Base-by-base conservation (phyloP, 331 rosid genomes). In the Acacia concinna region DNA sequence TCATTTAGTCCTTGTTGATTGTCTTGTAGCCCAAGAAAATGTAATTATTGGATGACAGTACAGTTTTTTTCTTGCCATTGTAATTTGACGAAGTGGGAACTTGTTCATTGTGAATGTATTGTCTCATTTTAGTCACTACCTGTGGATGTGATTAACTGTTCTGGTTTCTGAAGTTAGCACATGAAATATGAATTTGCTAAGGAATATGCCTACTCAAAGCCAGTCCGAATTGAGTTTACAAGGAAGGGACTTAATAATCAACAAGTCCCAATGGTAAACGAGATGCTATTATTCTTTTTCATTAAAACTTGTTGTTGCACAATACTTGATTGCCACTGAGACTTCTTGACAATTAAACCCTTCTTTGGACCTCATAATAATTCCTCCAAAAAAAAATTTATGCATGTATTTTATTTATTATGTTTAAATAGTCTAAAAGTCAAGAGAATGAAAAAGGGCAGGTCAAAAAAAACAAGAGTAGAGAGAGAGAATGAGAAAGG, bases 21-120 rank as follows among this genome's bases (percentile, higher is more conserved):
- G 73, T 76, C 73, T 63, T 44, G 79, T 63, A 76, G 62, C 78
- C 78, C 64, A 37, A 74, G 49, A 62, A 76, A 64, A 31, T 31
- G 72, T 32, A 17, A 49, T 49, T 49, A 37, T 43, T 30, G 17
- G 47, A 37, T 67, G 46, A n/a, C 52, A 28, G 75, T 70, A 52
- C 3, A 15, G 40, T 46, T 59, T 75, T 59, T 44, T 44, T n/a
- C 44, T 75, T 27, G 44, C 40, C 71, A 30, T 43, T 41, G 71
- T 76, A 63, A 62, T 76, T 63, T 78, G 23, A 69, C 57, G 37
- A 8, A 43, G 27, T 32, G 62, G 59, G 59, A 40, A 4, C 60
- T 28, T 11, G 13, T 56, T 70, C 35, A 30, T 2, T 59, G 20
- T 59, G 13, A 38, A 25, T 59, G 7, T 43, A 57, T 13, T 41